phyloP scores from a whole-genome alignment of 306 rosid species.

The Malus orientalis region DNA sequence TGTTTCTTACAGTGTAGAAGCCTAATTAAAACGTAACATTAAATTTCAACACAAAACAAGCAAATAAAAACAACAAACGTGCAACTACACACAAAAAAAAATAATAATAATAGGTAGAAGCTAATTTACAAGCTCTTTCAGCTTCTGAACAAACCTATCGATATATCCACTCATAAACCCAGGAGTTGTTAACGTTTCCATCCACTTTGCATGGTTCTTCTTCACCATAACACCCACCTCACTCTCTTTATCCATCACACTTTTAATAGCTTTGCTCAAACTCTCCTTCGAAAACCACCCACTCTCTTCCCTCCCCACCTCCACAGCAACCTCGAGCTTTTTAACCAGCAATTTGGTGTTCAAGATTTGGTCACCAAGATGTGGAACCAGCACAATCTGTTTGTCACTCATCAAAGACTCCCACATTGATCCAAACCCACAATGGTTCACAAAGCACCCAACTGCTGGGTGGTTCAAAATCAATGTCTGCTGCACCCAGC shows the following conservation, averaged over 20 bases:
- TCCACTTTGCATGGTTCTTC: slow-evolving; percentile 40
- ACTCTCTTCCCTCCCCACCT: slow-evolving; percentile 30
- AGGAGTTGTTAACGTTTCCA: not conserved
- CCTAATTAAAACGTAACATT: not conserved
- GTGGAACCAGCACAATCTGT: slow-evolving; percentile 44
- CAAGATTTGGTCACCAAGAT: slow-evolving; percentile 48
- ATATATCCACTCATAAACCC: slow-evolving; percentile 33
- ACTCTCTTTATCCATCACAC: slow-evolving; percentile 39
- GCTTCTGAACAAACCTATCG: slow-evolving; percentile 24
- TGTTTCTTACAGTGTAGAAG: no score
- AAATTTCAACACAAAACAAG: not conserved
- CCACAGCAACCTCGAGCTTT: slow-evolving; percentile 46
- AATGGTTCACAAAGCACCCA: slow-evolving; percentile 66
- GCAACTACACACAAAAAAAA: not conserved
- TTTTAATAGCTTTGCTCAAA: slow-evolving; percentile 31
- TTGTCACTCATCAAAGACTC: slow-evolving; percentile 46
- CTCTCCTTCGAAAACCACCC: slow-evolving; percentile 45
- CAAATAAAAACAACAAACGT: not conserved
- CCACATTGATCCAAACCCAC: slow-evolving; percentile 78
- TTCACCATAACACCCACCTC: slow-evolving; percentile 31
- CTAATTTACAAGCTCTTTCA: slow-evolving; percentile 8
- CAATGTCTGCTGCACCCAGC: slow-evolving; percentile 59
- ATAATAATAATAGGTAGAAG: not conserved
- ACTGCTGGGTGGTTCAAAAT: slow-evolving; percentile 34
- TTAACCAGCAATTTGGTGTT: slow-evolving; percentile 40